These are phyloP conservation scores for Talaromyces sp. DNA, from an alignment of 2,329 filamentous ascomycete genomes.

Conservation along the genomic window DNA sequence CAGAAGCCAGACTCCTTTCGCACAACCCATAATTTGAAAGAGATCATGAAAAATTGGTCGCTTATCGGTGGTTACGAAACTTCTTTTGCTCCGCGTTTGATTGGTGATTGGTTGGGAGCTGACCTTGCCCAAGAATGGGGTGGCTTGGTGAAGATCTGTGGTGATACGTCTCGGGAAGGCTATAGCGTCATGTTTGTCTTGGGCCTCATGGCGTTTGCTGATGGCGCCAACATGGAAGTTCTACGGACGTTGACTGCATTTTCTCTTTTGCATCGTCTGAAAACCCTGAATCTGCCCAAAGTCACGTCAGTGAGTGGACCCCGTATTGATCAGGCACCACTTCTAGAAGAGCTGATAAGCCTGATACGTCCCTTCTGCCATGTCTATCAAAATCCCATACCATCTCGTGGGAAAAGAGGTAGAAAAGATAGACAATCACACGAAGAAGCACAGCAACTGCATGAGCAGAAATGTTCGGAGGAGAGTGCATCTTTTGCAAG, in stretches of 20 bases:
- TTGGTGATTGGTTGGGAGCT: conserved; percentile 43
- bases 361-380: conserved; percentile 4
- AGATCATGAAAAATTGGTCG: conserved; percentile 34
- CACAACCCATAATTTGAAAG: conserved; percentile 25
- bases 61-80: conserved; percentile 42
- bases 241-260: conserved; percentile 50
- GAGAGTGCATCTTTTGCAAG: conserved; percentile 43
- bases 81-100: conserved; percentile 31
- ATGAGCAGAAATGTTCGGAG: conserved; percentile 24
- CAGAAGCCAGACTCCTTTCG: not conserved
- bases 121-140: conserved; percentile 48
- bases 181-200: conserved; percentile 49
- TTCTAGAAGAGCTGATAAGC: not conserved
- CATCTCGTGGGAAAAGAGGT: conserved; percentile 28
- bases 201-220: conserved; percentile 45
- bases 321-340: not conserved
- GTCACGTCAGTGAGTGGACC: not conserved
- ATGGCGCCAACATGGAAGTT: conserved; percentile 40
- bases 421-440: conserved; percentile 21
- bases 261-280: conserved; percentile 30
- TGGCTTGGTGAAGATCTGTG: conserved; percentile 41
- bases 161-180: conserved; percentile 21
- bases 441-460: conserved; percentile 30
- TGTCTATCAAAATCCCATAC: conserved; percentile 31
- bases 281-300: not conserved